A percentile compares a stretch with the other conserved stretches of the same genome.
phyloP scores from a whole-genome alignment of 1,139 yeast genomes.

The Yamadazyma conglobata region DNA sequence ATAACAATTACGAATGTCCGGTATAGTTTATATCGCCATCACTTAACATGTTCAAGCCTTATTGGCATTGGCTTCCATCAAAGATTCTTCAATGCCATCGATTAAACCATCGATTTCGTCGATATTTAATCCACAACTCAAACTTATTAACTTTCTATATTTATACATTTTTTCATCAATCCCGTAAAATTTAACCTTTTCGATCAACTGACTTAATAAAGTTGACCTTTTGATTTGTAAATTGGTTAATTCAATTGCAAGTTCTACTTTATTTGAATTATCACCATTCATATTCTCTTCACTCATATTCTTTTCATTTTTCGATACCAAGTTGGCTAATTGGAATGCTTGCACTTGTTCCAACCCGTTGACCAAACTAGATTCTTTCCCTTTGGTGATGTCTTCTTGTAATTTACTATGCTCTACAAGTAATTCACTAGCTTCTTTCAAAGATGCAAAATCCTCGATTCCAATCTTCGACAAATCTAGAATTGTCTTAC shows the following conservation, averaged over 20 bases:
- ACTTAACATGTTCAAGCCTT: conserved; percentile 2
- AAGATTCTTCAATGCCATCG: conserved; percentile 45
- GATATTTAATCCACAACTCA: conserved; percentile 74
- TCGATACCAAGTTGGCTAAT: conserved; percentile 27
- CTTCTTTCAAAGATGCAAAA: conserved; percentile 27
- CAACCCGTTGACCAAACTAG: conserved; percentile 24
- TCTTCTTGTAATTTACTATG: conserved; percentile 21
- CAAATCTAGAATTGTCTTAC: conserved; percentile 16
- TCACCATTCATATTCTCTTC: conserved; percentile 10
- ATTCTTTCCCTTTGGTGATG: conserved; percentile 35
- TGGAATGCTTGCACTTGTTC: conserved; percentile 31
- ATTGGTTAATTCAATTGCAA: conserved; percentile 44
- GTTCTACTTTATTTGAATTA: conserved; percentile 18
- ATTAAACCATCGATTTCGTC: conserved; percentile 73
- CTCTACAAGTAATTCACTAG: conserved; percentile 21
- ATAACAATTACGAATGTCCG: no score
- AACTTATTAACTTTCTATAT: conserved; percentile 75
- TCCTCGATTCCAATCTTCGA: conserved; percentile 24
- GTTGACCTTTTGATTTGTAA: conserved; percentile 51
- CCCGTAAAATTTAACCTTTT: conserved; percentile 36
- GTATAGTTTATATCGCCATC: neutral
- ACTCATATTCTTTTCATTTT: conserved; percentile 17
- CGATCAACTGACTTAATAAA: conserved; percentile 36
- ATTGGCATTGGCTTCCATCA: conserved; percentile 27
- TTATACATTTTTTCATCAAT: conserved; percentile 63